These are phyloP conservation scores for Pleodorina starrii DNA, from an alignment of 139 green algal genomes.

Conservation along the genomic window DNA sequence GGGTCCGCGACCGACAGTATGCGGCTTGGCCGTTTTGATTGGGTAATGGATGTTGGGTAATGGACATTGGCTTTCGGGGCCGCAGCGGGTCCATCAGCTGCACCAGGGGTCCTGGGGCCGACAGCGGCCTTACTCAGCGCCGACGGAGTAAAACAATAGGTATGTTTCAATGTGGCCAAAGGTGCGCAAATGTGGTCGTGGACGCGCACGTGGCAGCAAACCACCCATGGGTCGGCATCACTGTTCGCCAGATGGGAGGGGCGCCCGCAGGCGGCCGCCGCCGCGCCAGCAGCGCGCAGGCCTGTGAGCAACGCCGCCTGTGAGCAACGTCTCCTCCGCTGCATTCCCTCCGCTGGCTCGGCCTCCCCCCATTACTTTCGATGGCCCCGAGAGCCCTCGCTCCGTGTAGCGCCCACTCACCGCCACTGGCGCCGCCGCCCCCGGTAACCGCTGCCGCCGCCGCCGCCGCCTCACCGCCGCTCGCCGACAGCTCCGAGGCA, in stretches of 20 bases:
- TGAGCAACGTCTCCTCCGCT: background rate
- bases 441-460: background rate
- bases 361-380: background rate
- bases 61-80: no score
- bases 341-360: background rate
- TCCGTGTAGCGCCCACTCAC: background rate
- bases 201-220: no score
- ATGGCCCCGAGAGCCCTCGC: no score
- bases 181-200: no score
- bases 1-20: background rate
- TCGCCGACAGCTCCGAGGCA: background rate
- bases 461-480: background rate
- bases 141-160: no score
- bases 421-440: background rate
- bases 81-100: no score
- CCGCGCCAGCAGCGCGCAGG: background rate
- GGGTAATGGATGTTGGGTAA: background rate
- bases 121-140: no score
- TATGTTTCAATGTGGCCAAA: no score
- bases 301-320: background rate
- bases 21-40: background rate
- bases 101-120: no score
- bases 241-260: no score
- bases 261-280: background rate
- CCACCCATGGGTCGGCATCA: no score